Base-by-base conservation (phyloP, 1,284 basidiomycete species). In the Laetiporus sulphureus region DNA sequence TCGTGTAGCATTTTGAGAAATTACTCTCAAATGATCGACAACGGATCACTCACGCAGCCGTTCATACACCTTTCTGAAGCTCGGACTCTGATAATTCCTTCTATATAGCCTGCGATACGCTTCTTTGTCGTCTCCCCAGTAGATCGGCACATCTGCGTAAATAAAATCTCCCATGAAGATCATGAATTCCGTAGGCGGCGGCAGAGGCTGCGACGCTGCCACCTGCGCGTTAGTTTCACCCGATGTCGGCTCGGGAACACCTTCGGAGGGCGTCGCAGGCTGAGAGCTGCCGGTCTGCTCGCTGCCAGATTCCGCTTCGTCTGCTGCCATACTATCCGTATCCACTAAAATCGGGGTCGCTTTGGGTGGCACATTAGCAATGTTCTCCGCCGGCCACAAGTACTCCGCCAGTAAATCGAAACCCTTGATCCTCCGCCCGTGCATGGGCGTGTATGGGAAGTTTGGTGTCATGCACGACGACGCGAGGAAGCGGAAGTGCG, bases 101-200 rank as follows among this genome's bases (percentile, higher is more conserved):
- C 83, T 64, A 54, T 87, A 87, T 13, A 83, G 65, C 31, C 80
- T 69, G 44, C 73, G 62, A 56, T 83, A 86, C 5, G 72, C 68
- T 39, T 79, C 71, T 42, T 63, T 60, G 44, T 69, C 61, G 46
- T 78, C 73, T 3, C 79, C 78, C 41, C 71, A 69, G 58, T 77
- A 81, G 11, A 68, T 47, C 3, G 86, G 86, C 2, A 87, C 77
- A 54, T 90, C 85, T 5, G 80, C 82, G 51, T 90, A 88, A 52
- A 90, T 82, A 52, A 84, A 81, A 54, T 89, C 83, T 2, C 83
- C 82, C 38, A 84, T 61, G 55, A 83, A 76, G 10, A 84, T 54
- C 60, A 84, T 60, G 51, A 85, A 86, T 42, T 76, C 71, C 2
- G 68, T 57, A 0, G 61, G 60, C 5, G 57, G 49, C 36, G 40